Conservation (phyloP, 1,284 basidiomycete genomes). For the Trametes sp. region DNA sequence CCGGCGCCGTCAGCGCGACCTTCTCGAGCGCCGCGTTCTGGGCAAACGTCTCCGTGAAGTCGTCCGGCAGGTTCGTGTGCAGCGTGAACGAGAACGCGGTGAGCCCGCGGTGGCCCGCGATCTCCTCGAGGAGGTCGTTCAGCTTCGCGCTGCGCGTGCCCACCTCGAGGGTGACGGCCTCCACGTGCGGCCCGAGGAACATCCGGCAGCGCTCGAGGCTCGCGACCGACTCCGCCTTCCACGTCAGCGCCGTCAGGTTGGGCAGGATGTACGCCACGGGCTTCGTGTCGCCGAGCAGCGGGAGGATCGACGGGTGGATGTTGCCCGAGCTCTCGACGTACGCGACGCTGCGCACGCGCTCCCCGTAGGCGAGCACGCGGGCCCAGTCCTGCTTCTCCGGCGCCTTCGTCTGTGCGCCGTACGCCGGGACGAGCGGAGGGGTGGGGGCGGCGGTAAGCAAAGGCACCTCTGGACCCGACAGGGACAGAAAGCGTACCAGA, state of each 20-base stretch:
- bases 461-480: slow-evolving; percentile 21
- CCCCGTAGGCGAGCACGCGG: slow-evolving; percentile 65
- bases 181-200: slow-evolving; percentile 69
- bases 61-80: slow-evolving; percentile 70
- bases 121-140: slow-evolving; percentile 64
- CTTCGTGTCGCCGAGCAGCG: slow-evolving; percentile 66
- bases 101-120: slow-evolving; percentile 66
- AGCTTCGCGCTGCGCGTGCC: slow-evolving; percentile 63
- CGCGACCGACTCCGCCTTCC: slow-evolving; percentile 71
- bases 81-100: slow-evolving; percentile 72
- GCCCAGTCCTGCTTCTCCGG: slow-evolving; percentile 74
- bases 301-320: slow-evolving; percentile 68
- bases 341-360: slow-evolving; percentile 68
- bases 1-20: slow-evolving; percentile 71
- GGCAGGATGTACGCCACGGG: slow-evolving; percentile 72
- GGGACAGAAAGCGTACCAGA: slow-evolving; percentile 60
- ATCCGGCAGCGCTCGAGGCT: slow-evolving; percentile 68
- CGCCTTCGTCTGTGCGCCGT: slow-evolving; percentile 55
- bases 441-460: slow-evolving; percentile 26
- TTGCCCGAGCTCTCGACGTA: slow-evolving; percentile 73
- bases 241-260: slow-evolving; percentile 68
- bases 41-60: slow-evolving; percentile 68
- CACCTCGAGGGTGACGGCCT: slow-evolving; percentile 67
- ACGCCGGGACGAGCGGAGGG: slow-evolving; percentile 14
- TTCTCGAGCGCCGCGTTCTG: slow-evolving; percentile 67